These are phyloP conservation scores for Xylariaceae sp. DNA, from an alignment of 2,329 filamentous ascomycete genomes.

Conservation along the genomic window DNA sequence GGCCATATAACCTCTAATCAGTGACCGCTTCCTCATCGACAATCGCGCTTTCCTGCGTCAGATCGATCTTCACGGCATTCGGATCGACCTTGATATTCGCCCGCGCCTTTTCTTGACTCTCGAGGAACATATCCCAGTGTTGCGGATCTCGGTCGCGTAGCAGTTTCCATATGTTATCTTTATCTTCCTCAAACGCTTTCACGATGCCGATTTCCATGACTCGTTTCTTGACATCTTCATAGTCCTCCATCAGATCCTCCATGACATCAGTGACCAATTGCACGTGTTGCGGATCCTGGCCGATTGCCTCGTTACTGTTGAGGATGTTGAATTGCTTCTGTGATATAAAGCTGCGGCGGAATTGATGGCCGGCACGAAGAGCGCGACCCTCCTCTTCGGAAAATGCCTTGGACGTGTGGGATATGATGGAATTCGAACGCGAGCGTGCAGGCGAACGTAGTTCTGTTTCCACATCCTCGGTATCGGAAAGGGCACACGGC, in stretches of 20 bases:
- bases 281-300: constrained; percentile 45
- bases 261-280: constrained; percentile 56
- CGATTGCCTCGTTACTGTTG: constrained; percentile 44
- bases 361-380: constrained; percentile 51
- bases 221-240: constrained; percentile 50
- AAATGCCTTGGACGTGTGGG: constrained; percentile 45
- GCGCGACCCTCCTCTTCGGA: constrained; percentile 53
- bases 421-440: constrained; percentile 49
- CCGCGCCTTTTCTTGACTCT: constrained; percentile 54
- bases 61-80: constrained; percentile 19
- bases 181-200: constrained; percentile 55
- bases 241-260: constrained; percentile 57
- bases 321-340: constrained; percentile 48
- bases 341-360: constrained; percentile 49
- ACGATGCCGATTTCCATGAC: constrained; percentile 55
- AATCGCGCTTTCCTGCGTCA: constrained; percentile 16
- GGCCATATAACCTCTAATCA: constrained; percentile 25
- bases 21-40: constrained; percentile 39
- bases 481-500: constrained; percentile 39
- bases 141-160: constrained; percentile 59
- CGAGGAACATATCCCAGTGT: constrained; percentile 58
- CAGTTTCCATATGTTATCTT: constrained; percentile 42
- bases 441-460: constrained; percentile 40
- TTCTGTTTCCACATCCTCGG: constrained; percentile 43
- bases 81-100: constrained; percentile 42